These are phyloP conservation scores for Lactarius evosmus DNA, from an alignment of 768 basidiomycete species.

Conservation along the genomic window DNA sequence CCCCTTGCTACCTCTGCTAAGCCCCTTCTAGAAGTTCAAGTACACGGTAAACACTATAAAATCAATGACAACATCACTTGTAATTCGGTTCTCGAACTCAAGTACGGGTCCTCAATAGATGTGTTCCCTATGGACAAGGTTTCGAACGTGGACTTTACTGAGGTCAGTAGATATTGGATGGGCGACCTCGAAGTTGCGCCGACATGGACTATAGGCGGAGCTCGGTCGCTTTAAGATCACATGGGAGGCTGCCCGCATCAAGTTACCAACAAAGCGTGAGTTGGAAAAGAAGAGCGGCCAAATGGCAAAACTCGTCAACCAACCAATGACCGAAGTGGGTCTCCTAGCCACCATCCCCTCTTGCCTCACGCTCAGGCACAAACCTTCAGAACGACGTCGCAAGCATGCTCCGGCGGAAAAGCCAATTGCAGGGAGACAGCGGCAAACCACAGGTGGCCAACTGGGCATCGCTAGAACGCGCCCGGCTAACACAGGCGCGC, in stretches of 20 bases:
- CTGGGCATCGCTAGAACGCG: slow-evolving; percentile 52
- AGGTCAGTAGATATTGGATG: slow-evolving; percentile 44
- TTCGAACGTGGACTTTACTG: slow-evolving; percentile 65
- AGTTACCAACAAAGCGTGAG: slow-evolving; percentile 63
- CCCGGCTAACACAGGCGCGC: slow-evolving; percentile 65
- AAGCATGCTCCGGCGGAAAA: slow-evolving; percentile 74
- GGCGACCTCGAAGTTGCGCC: background rate
- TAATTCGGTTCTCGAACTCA: slow-evolving; percentile 60
- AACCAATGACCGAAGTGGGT: slow-evolving; percentile 72
- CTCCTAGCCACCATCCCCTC: slow-evolving; percentile 4
- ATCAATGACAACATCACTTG: slow-evolving; percentile 63
- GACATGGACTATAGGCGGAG: slow-evolving; percentile 52
- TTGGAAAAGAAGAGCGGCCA: slow-evolving; percentile 64
- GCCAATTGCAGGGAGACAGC: slow-evolving; percentile 33
- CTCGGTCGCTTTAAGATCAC: slow-evolving; percentile 55
- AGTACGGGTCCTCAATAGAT: slow-evolving; percentile 65
- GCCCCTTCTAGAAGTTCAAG: slow-evolving; percentile 45
- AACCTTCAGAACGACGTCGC: slow-evolving; percentile 69
- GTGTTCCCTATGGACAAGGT: slow-evolving; percentile 80
- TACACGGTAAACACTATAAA: slow-evolving; percentile 63
- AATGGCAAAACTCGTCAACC: slow-evolving; percentile 53
- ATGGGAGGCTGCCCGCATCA: slow-evolving; percentile 50
- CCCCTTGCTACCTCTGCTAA: slow-evolving; percentile 12
- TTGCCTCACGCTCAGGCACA: slow-evolving; percentile 3
- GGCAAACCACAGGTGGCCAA: slow-evolving; percentile 36